phyloP scores from a whole-genome alignment of 176 grass and related monocot species.

The Avena atlantica region DNA sequence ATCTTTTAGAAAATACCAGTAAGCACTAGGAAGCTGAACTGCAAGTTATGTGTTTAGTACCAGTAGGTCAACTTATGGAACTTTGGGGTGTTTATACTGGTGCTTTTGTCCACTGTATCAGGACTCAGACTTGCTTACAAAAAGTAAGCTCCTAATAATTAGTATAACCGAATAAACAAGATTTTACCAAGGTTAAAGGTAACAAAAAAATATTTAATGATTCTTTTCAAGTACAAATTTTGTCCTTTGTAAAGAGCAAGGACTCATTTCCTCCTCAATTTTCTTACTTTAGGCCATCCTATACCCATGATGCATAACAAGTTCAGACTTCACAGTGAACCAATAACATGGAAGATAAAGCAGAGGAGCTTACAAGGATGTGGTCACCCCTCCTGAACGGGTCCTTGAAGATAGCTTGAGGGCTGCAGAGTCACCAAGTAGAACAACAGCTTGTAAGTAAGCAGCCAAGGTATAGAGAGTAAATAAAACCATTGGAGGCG shows the following conservation, averaged over 20 bases:
- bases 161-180: neutral
- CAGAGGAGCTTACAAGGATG: slow-evolving; percentile 71
- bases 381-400: slow-evolving; percentile 96
- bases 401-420: slow-evolving; percentile 96
- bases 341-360: neutral
- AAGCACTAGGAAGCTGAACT: neutral
- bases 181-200: neutral
- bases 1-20: too few relatives aligned
- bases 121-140: neutral
- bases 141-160: neutral
- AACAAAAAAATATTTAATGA: neutral
- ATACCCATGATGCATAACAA: neutral
- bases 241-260: neutral
- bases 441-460: slow-evolving; percentile 21
- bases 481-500: neutral
- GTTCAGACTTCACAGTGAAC: neutral
- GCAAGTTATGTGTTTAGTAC: neutral
- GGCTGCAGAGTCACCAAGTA: slow-evolving; percentile 51
- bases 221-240: neutral
- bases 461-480: slow-evolving; percentile 26
- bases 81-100: neutral
- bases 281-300: neutral
- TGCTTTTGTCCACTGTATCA: neutral
- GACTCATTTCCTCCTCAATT: too few relatives aligned
- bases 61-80: neutral